A percentile compares a stretch with the other conserved stretches of the same genome.
Conservation (phyloP, 768 basidiomycete genomes). For the Pisolithus tinctorius region DNA sequence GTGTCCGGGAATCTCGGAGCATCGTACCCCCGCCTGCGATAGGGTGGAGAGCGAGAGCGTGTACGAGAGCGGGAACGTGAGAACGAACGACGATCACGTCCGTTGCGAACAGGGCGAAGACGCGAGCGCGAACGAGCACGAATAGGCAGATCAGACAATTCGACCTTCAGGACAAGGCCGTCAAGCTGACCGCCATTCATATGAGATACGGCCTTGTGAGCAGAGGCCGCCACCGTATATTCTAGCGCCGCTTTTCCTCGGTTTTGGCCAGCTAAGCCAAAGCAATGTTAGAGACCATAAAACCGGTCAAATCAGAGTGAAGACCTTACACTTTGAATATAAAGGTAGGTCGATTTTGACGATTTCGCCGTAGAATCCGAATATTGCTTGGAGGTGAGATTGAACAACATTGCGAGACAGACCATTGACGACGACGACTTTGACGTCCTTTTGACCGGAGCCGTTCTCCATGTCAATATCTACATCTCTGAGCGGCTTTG, state of each 20-base stretch:
- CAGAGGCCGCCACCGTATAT: slow-evolving; percentile 57
- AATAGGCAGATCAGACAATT: slow-evolving; percentile 83
- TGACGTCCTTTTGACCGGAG: slow-evolving; percentile 38
- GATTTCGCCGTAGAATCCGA: slow-evolving; percentile 88
- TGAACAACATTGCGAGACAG: slow-evolving; percentile 89
- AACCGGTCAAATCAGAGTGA: neutral
- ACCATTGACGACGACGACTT: slow-evolving; percentile 79
- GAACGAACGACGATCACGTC: slow-evolving; percentile 40
- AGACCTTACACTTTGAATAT: slow-evolving; percentile 73
- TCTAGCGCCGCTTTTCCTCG: slow-evolving; percentile 91
- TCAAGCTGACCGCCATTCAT: slow-evolving; percentile 97
- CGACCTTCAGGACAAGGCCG: slow-evolving; percentile 76
- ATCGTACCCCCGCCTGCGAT: slow-evolving; percentile 27
- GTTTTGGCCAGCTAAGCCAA: slow-evolving; percentile 78
- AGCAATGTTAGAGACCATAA: neutral
- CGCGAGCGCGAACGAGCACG: slow-evolving; percentile 63
- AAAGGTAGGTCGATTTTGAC: slow-evolving; percentile 84
- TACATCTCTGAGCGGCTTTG: slow-evolving; percentile 35
- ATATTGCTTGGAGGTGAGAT: slow-evolving; percentile 80
- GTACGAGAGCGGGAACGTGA: slow-evolving; percentile 45
- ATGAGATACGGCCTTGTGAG: slow-evolving; percentile 79
- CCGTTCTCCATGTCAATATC: slow-evolving; percentile 48
- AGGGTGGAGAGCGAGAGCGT: slow-evolving; percentile 36
- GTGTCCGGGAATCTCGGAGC: slow-evolving; percentile 25
- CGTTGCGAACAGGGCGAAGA: slow-evolving; percentile 49